Conservation (phyloP, 352 stramenopile species). For the Achlya hypogyna region DNA sequence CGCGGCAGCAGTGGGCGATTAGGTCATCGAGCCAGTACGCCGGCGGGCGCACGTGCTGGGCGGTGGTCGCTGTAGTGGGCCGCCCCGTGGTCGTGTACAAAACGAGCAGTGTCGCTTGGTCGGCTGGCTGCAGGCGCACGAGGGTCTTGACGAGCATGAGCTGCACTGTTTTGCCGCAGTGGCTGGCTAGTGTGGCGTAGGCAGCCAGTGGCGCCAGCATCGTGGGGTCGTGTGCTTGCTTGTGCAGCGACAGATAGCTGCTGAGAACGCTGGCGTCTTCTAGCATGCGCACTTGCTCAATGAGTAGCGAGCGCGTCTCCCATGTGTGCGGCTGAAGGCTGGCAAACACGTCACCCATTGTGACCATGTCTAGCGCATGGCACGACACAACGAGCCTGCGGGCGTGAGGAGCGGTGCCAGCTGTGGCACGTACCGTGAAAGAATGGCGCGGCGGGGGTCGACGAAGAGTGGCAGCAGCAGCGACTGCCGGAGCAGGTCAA, state of each 20-base stretch:
- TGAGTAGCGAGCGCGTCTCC: constrained; percentile 13
- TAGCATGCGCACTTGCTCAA: constrained; percentile 19
- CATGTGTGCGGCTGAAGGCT: constrained; percentile 4
- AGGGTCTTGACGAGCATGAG: background rate
- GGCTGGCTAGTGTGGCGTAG: constrained; percentile 13
- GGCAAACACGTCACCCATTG: background rate
- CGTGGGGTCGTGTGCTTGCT: background rate
- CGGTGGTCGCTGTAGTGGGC: background rate
- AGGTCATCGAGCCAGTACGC: background rate
- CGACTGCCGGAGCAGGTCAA: background rate
- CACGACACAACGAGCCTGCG: constrained; percentile 2
- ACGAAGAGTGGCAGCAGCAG: background rate
- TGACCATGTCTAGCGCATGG: background rate
- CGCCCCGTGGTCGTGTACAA: background rate
- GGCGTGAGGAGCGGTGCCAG: background rate
- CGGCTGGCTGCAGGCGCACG: background rate
- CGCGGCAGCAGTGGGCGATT: background rate
- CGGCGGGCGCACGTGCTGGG: background rate
- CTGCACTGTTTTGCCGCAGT: constrained; percentile 12
- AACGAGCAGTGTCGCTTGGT: background rate
- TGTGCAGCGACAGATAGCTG: background rate
- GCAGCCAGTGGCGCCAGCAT: background rate
- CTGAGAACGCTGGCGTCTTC: constrained; percentile 1
- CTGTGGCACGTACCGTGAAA: background rate
- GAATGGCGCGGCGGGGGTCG: constrained; percentile 6